A percentile compares a stretch with the other conserved stretches of the same genome.
Evolutionary conservation across 495 filamentous ascomycete genomes (phyloP).

Genomic region (Aspergillus kassunensis): DNA sequence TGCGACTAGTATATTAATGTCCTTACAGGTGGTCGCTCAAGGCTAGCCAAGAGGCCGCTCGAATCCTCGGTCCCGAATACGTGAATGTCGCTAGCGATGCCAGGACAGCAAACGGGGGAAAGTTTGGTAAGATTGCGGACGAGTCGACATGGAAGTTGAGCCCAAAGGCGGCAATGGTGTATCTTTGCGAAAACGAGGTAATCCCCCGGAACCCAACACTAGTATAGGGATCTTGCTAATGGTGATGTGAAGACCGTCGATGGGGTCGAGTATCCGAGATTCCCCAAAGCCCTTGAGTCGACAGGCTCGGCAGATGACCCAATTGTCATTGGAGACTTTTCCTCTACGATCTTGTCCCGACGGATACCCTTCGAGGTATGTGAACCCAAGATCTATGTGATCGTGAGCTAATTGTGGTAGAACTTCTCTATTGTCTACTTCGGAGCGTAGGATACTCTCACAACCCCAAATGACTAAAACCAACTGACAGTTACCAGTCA

Average conservation of each 20-base stretch:
- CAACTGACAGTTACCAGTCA: constrained; percentile 38
- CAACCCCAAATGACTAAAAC: constrained; percentile 5
- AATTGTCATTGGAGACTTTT: constrained; percentile 82
- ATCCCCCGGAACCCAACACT: not conserved
- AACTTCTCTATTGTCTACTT: constrained; percentile 56
- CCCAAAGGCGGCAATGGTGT: constrained; percentile 69
- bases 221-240: not conserved
- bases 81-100: constrained; percentile 77
- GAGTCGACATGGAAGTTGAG: constrained; percentile 75
- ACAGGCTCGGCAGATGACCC: constrained; percentile 51
- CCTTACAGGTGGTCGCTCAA: constrained; percentile 72
- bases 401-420: constrained; percentile 6
- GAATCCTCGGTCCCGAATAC: constrained; percentile 69
- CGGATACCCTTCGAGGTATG: constrained; percentile 56
- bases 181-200: constrained; percentile 93
- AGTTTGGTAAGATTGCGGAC: constrained; percentile 79
- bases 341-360: constrained; percentile 61
- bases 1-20: constrained; percentile 12
- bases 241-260: constrained; percentile 46
- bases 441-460: constrained; percentile 24
- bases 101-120: constrained; percentile 67
- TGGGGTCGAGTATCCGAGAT: constrained; percentile 85
- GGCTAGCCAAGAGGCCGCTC: constrained; percentile 77
- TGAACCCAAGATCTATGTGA: not conserved
- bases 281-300: constrained; percentile 60